These are phyloP conservation scores for Aphanomyces astaci DNA, from an alignment of 352 stramenopile genomes.

Conservation along the genomic window DNA sequence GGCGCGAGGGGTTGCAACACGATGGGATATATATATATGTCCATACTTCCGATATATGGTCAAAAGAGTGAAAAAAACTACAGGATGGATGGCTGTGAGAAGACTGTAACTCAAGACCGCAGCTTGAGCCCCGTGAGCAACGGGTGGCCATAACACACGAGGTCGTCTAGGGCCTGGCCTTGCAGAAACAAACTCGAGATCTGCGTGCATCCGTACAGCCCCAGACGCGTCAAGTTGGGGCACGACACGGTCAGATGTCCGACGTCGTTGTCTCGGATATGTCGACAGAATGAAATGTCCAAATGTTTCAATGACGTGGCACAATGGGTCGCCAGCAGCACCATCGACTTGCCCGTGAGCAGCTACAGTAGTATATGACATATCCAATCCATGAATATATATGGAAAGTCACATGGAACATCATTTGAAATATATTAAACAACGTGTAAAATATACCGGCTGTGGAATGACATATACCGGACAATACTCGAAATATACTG, in stretches of 20 bases:
- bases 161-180: conserved; percentile 49
- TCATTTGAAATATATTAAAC: too few relatives aligned
- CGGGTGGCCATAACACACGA: conserved; percentile 58
- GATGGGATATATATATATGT: too few relatives aligned
- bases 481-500: too few relatives aligned
- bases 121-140: conserved; percentile 55
- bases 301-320: conserved; percentile 35
- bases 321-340: conserved; percentile 45
- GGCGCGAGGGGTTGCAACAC: too few relatives aligned
- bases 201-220: conserved; percentile 73
- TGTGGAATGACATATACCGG: too few relatives aligned
- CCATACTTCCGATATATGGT: too few relatives aligned
- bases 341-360: conserved; percentile 41
- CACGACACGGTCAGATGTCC: conserved; percentile 47
- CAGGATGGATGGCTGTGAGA: too few relatives aligned
- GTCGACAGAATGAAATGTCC: conserved; percentile 73
- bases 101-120: not conserved
- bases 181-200: conserved; percentile 66
- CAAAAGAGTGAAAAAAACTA: too few relatives aligned
- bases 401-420: too few relatives aligned
- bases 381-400: too few relatives aligned
- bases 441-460: too few relatives aligned
- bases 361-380: too few relatives aligned
- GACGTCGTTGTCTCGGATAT: conserved; percentile 57
- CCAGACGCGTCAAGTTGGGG: conserved; percentile 38